Percentiles rank a stretch among this genome's conserved stretches.
phyloP scores from a whole-genome alignment of 2,329 filamentous ascomycete genomes.

The Apiospora saccharicola region DNA sequence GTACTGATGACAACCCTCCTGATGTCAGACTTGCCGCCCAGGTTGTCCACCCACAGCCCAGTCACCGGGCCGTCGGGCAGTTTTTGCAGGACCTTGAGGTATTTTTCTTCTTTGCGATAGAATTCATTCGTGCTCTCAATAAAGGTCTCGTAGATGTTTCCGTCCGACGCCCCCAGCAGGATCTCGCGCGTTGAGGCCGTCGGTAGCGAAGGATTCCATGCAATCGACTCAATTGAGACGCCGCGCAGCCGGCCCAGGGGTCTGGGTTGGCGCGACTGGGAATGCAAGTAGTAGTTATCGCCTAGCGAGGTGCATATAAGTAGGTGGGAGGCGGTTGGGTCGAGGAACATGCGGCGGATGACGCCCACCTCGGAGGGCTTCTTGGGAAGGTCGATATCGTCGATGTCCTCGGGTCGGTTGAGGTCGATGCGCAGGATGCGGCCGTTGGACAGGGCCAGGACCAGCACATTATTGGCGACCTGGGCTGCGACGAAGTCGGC shows the following conservation, averaged over 20 bases:
- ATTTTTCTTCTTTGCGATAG: slow-evolving; percentile 93
- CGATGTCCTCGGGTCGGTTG: slow-evolving; percentile 92
- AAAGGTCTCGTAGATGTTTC: slow-evolving; percentile 92
- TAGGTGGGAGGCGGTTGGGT: slow-evolving; percentile 94
- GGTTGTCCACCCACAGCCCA: slow-evolving; percentile 82
- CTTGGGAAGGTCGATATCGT: slow-evolving; percentile 97
- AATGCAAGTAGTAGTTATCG: slow-evolving; percentile 98
- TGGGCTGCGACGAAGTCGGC: slow-evolving; percentile 96
- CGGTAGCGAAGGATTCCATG: slow-evolving; percentile 93
- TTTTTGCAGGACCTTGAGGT: slow-evolving; percentile 83
- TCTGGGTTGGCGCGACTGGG: slow-evolving; percentile 88
- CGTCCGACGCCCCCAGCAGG: slow-evolving; percentile 88
- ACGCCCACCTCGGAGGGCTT: slow-evolving; percentile 89
- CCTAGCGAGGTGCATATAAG: slow-evolving; percentile 89
- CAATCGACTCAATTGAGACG: slow-evolving; percentile 85
- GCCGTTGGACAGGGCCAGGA: slow-evolving; percentile 89
- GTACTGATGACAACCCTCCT: slow-evolving; percentile 84
- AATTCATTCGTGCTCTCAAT: slow-evolving; percentile 96
- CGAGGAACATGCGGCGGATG: slow-evolving; percentile 95
- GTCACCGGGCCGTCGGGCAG: slow-evolving; percentile 83
- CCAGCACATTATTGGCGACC: slow-evolving; percentile 95
- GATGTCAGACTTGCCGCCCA: slow-evolving; percentile 73
- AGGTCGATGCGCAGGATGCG: slow-evolving; percentile 94
- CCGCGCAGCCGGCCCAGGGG: slow-evolving; percentile 83
- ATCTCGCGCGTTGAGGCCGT: slow-evolving; percentile 96